Evolutionary conservation across 2,329 filamentous ascomycete genomes (phyloP), one percentile per base, ranked within the genome.

Genomic region (Epichloe sibirici): DNA sequence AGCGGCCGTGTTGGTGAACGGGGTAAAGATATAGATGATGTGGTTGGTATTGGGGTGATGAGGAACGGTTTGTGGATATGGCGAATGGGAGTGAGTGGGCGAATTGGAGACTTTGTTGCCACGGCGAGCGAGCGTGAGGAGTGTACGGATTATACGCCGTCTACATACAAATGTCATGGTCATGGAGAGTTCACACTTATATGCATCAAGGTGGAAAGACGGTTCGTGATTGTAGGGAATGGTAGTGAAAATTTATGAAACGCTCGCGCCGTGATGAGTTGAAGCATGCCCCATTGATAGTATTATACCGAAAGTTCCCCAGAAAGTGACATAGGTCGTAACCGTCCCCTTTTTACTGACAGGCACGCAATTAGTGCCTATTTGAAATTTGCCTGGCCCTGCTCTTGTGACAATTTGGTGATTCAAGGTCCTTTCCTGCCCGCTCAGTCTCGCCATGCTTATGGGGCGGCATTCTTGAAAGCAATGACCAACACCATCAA

Each of bases 401-500:
- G 3, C 13, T 31, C 17, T 28, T 47, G 9, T 47, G 12, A n/a
- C 28, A 37, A 44, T 39, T 23, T 40, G 1, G 35, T 12, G 7
- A 21, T 44, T 34, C 28, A 11, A 5, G 12, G 9, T 4, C 31
- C 7, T 45, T 13, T 34, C 44, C 31, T 9, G 15, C 12, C 44
- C 12, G 6, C 25, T 13, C 12, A 4, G 11, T 23, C 0, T n/a
- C 3, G 15, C 44, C 43, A 3, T 13, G 44, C 49, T 47, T 7
- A 55, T 42, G 45, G 38, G 15, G 48, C 55, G 44, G 56, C 63
- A 51, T 74, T 76, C 69, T 77, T 79, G 51, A 75, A 63, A 3
- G 75, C 71, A 54, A 81, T 71, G 31, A 80, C 70, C 53, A 81
- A 76, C n/a, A 74, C 72, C 58, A 79, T 60, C 45, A 82, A 60